Evolutionary conservation across 2,329 filamentous ascomycete genomes (phyloP), one percentile per base, ranked within the genome.

Genomic region (Thielaviopsis musarum): DNA sequence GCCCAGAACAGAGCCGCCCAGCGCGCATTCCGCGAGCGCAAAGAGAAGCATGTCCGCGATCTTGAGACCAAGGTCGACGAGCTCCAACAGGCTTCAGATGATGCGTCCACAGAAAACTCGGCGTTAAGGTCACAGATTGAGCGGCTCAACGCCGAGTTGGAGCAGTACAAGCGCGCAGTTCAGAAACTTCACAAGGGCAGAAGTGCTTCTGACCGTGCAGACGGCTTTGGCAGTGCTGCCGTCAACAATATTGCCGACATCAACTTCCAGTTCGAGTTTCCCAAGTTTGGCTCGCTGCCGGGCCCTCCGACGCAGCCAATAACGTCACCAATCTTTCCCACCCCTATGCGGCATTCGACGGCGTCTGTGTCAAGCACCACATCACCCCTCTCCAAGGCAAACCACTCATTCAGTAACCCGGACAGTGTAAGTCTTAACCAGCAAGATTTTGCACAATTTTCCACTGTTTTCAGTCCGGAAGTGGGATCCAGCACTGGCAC

Each of bases 181-280:
- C 83, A 87, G 0, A 72, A 87, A 65, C 77, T 77, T 63, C 65
- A 70, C 59, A 71, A 64, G 58, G 67, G 57, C 65, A 69, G 17
- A 45, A 45, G 68, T 56, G 58, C 65, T 0, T 58, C 65, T 1
- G 41, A 28, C 54, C 60, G 49, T 52, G 55, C 55, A 24, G 41
- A 41, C 17, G 71, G 71, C 34, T 74, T 78, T 66, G 73, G 77
- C 66, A 70, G 66, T 59, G 69, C 75, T 22, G 75, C 75, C 12
- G 69, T 81, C 63, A 80, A 74, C 69, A 84, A 82, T 65, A 74
- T 84, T 59, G 82, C 77, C 66, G 85, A 87, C 63, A 85, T 87
- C 69, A 90, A 86, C 69, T 97, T 97, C 68, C 85, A 91, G 65
- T 97, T 98, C 66, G 91, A 97, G 65, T 97, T 97, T 64, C 91